These are phyloP conservation scores for Sphenostylis stenocarpa DNA, from an alignment of 306 rosid species.

Conservation along the genomic window DNA sequence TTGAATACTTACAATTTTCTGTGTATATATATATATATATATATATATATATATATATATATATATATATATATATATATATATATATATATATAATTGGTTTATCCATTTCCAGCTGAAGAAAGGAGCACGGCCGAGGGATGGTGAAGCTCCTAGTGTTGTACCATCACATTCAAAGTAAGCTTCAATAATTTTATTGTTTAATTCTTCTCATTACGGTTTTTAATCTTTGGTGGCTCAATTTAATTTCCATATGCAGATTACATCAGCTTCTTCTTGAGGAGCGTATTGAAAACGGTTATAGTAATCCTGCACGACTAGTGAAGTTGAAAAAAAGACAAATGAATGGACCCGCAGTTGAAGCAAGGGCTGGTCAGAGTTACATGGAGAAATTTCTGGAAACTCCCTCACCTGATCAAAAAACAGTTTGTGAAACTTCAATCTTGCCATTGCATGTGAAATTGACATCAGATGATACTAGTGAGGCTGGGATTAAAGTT, in stretches of 20 bases:
- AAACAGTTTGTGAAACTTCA: constrained; percentile 68
- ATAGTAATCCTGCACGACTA: constrained; percentile 70
- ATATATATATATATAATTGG: not conserved
- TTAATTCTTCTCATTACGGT: constrained; percentile 21
- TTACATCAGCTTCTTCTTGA: constrained; percentile 92
- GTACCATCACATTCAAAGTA: constrained; percentile 82
- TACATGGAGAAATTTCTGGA: constrained; percentile 88
- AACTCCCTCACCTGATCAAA: constrained; percentile 65
- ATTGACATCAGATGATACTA: constrained; percentile 45
- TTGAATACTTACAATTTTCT: constrained; percentile 19
- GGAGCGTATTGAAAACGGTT: constrained; percentile 81
- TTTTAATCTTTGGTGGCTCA: constrained; percentile 36
- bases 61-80: too few relatives aligned
- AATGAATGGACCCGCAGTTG: constrained; percentile 59
- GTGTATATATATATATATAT: not conserved
- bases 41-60: constrained; percentile 10
- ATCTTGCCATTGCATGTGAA: constrained; percentile 48
- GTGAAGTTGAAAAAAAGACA: constrained; percentile 92
- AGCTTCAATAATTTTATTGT: constrained; percentile 42
- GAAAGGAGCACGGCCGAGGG: constrained; percentile 80
- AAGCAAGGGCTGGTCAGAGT: constrained; percentile 65
- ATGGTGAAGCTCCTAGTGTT: constrained; percentile 73
- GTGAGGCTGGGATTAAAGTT: constrained; percentile 65
- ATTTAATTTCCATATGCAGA: constrained; percentile 50
- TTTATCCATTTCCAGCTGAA: constrained; percentile 55